Conservation (phyloP, 257 asterid genomes). For the Gardenia jasminoides region DNA sequence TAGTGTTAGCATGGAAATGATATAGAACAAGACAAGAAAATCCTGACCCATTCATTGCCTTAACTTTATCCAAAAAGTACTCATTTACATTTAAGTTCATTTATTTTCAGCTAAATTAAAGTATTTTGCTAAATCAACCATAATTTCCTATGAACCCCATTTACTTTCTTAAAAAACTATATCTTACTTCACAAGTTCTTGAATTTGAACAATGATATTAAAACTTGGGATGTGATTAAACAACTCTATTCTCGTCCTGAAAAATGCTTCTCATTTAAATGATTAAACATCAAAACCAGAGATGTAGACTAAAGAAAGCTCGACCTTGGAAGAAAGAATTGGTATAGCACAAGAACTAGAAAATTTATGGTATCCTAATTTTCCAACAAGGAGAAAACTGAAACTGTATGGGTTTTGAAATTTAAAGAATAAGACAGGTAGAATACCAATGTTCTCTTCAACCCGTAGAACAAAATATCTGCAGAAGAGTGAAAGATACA, state of each 20-base stretch:
- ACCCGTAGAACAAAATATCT: constrained; percentile 94
- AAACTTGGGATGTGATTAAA: neutral
- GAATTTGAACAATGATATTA: neutral
- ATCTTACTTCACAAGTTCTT: neutral
- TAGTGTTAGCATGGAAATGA: neutral
- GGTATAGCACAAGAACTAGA: neutral
- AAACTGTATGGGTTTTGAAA: neutral
- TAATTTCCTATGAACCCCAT: neutral
- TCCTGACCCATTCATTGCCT: neutral
- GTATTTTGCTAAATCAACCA: neutral
- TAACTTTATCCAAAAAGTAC: neutral
- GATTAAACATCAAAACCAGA: neutral
- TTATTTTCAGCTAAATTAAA: neutral
- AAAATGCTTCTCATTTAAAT: neutral
- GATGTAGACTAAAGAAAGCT: neutral
- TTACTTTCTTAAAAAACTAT: neutral
- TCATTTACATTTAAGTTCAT: neutral
- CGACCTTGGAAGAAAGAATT: neutral
- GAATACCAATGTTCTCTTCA: constrained; percentile 88
- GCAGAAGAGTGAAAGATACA: constrained; percentile 32
- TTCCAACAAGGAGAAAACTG: constrained; percentile 7
- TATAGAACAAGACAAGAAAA: neutral
- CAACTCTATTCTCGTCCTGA: neutral
- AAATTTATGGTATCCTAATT: neutral
- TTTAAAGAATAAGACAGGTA: constrained; percentile 13